Percentiles rank a stretch among this genome's conserved stretches.
Conservation (phyloP, 192 early-diverging fungal genomes). For the Paraglomus brasilianum region DNA sequence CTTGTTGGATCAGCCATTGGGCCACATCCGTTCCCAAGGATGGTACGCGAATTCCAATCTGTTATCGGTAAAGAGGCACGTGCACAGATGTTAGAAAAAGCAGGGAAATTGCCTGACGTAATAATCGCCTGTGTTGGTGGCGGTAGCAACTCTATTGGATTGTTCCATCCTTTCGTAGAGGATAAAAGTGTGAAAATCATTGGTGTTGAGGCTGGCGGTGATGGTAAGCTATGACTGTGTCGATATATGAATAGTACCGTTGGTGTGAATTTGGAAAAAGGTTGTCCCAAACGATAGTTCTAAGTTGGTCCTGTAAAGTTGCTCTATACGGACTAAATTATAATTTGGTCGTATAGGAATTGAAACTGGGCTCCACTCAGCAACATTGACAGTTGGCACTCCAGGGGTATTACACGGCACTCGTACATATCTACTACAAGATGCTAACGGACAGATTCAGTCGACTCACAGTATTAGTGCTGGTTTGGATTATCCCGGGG, state of each 20-base stretch:
- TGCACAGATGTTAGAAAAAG: slow-evolving; percentile 78
- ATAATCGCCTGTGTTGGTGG: slow-evolving; percentile 98
- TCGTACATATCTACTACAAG: slow-evolving; percentile 92
- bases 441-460: slow-evolving; percentile 94
- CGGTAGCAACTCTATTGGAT: slow-evolving; percentile 95
- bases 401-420: slow-evolving; percentile 97
- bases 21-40: slow-evolving; percentile 94
- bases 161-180: slow-evolving; percentile 93
- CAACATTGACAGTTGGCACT: slow-evolving; percentile 79
- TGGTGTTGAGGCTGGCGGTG: slow-evolving; percentile 95
- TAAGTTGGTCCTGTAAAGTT: too few species aligned
- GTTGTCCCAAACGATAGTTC: too few species aligned
- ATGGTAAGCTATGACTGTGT: slow-evolving; percentile 49
- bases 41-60: slow-evolving; percentile 98
- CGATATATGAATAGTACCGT: not conserved
- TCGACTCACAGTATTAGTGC: slow-evolving; percentile 94
- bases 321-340: not conserved
- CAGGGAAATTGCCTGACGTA: slow-evolving; percentile 83
- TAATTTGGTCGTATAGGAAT: slow-evolving; percentile 35
- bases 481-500: slow-evolving; percentile 97
- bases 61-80: slow-evolving; percentile 91
- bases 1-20: slow-evolving; percentile 96
- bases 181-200: slow-evolving; percentile 82
- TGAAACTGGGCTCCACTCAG: slow-evolving; percentile 85
- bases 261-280: too few species aligned